Percentiles rank a stretch among this genome's conserved stretches.
These are phyloP conservation scores for Aspergillus tamarii DNA, from an alignment of 2,329 filamentous ascomycete species.

Conservation along the genomic window DNA sequence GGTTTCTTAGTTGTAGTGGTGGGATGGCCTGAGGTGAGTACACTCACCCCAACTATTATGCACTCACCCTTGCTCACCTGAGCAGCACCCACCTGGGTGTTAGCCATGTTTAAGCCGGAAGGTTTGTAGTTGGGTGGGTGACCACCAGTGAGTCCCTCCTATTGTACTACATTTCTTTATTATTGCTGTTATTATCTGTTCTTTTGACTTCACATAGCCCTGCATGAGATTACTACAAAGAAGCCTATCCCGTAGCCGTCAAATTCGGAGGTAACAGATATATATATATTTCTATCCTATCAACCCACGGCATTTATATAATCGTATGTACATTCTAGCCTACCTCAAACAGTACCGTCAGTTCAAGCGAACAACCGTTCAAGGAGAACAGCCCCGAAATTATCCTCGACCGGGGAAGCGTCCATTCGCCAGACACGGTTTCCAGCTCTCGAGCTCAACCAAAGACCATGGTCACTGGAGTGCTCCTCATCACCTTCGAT, in stretches of 20 bases:
- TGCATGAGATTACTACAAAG: background rate
- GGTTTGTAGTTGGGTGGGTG: too few relatives aligned
- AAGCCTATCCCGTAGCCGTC: background rate
- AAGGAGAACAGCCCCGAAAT: slow-evolving; percentile 69
- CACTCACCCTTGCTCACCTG: too few relatives aligned
- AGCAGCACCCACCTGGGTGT: too few relatives aligned
- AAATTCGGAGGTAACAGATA: too few relatives aligned
- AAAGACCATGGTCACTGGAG: slow-evolving; percentile 72
- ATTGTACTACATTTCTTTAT: background rate
- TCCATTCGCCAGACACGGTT: slow-evolving; percentile 81
- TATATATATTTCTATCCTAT: background rate
- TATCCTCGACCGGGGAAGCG: slow-evolving; percentile 66
- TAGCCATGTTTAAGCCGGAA: too few relatives aligned
- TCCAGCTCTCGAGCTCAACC: slow-evolving; percentile 73
- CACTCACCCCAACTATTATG: too few relatives aligned
- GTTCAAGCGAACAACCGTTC: slow-evolving; percentile 59
- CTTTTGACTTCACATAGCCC: background rate
- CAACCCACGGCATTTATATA: background rate
- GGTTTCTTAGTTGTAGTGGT: too few relatives aligned
- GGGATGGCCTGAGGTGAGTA: too few relatives aligned
- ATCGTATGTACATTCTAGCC: background rate
- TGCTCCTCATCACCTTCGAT: slow-evolving; percentile 57
- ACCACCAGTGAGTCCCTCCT: too few relatives aligned
- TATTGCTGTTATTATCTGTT: background rate
- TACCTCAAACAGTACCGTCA: background rate